Conservation (phyloP, 2,329 filamentous ascomycete species). For the Plectosphaerella plurivora region DNA sequence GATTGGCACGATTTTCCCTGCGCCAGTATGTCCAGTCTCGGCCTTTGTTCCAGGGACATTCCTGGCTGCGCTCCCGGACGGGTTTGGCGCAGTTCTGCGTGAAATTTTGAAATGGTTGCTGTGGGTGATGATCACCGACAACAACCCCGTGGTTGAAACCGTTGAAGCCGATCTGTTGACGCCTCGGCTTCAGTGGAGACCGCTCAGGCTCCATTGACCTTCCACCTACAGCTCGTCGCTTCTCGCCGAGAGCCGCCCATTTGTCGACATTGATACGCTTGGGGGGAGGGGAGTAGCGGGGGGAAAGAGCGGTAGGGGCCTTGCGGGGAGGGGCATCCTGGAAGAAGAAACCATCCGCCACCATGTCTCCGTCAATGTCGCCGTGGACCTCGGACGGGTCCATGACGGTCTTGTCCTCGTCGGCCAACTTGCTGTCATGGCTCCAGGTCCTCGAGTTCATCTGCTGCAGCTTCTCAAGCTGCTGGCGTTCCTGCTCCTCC, state of each 20-base stretch:
- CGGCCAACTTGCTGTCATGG: slow-evolving; percentile 60
- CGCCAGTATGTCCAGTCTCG: slow-evolving; percentile 58
- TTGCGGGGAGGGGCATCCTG: slow-evolving; percentile 53
- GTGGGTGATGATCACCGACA: too few relatives aligned
- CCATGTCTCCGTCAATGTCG: slow-evolving; percentile 59
- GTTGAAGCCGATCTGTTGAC: slow-evolving; percentile 24
- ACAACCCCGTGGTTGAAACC: slow-evolving; percentile 29
- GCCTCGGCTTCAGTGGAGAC: slow-evolving; percentile 27
- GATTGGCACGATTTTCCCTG: slow-evolving; percentile 59
- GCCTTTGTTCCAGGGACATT: slow-evolving; percentile 53
- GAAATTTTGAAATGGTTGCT: slow-evolving; percentile 6
- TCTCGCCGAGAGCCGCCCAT: slow-evolving; percentile 84
- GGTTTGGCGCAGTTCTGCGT: slow-evolving; percentile 32
- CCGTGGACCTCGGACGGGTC: slow-evolving; percentile 31
- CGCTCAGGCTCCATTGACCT: slow-evolving; percentile 41
- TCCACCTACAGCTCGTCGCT: slow-evolving; percentile 63
- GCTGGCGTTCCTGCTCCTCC: slow-evolving; percentile 59
- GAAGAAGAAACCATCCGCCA: slow-evolving; percentile 69
- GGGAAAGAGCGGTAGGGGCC: slow-evolving; percentile 29
- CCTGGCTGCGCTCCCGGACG: slow-evolving; percentile 43
- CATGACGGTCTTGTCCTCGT: slow-evolving; percentile 30
- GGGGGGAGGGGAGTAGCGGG: slow-evolving; percentile 60
- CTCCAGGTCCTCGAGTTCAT: slow-evolving; percentile 76
- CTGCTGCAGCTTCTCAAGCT: slow-evolving; percentile 56
- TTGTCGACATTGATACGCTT: slow-evolving; percentile 69